Evolutionary conservation across 495 filamentous ascomycete genomes (phyloP), one percentile per base, ranked within the genome.

Genomic region (Staphylotrichum tortipilum): DNA sequence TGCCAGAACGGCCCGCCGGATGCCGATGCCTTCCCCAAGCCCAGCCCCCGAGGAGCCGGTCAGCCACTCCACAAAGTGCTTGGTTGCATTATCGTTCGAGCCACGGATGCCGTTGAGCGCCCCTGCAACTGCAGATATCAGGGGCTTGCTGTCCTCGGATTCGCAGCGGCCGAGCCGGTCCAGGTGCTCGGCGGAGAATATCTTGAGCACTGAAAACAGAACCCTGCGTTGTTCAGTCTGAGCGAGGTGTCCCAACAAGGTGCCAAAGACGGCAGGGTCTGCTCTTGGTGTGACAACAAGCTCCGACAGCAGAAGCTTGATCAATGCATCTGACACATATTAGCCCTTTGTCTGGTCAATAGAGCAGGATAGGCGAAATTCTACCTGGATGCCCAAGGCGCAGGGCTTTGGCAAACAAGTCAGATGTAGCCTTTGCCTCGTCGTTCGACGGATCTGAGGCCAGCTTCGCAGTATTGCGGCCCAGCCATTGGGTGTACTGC

Each of bases 341-440:
- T 40, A 63, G 57, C 35, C 17, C n/a, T n/a, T n/a, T n/a, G n/a
- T n/a, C n/a, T n/a, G n/a, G n/a, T n/a, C n/a, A n/a, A n/a, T n/a
- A n/a, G n/a, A 29, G 5, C 3, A 30, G 7, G 33, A 29, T 18
- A 15, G 7, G 41, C 0, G 24, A 3, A 7, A 31, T 3, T 59
- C 30, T 74, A 89, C 89, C 84, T 34, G 75, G 69, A 67, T 91
- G 84, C 4, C 88, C 90, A 48, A 96, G 65, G 24, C 78, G 80
- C 33, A 92, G 66, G 1, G 78, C 73, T 55, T 83, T 85, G 9
- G 75, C 74, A 29, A 83, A 71, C 23, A 95, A 55, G 33, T 80
- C 74, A 37, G 80, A 74, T 19, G 78, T 73, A 28, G 77, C 62
- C 51, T 78, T 82, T 19, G 65, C 63, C 26, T 75, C 70, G 23